Evolutionary conservation across 805 yeast genomes (phyloP).

Genomic region (Deakozyma indianensis): DNA sequence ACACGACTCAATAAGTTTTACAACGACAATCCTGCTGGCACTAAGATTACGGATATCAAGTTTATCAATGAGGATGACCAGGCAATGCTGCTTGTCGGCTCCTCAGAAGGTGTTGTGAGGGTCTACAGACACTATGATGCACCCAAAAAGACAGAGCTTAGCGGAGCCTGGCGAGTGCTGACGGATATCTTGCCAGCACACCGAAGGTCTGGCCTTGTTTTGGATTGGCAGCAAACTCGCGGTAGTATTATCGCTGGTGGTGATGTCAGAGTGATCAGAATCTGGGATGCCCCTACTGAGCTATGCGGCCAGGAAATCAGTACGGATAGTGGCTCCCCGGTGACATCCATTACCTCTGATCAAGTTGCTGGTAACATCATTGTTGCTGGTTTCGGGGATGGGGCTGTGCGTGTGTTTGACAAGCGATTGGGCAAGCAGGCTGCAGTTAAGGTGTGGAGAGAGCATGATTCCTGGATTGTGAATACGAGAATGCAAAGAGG

Average conservation of each 20-base stretch:
- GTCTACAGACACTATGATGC: conserved; percentile 67
- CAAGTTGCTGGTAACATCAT: conserved; percentile 88
- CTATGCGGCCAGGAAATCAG: conserved; percentile 77
- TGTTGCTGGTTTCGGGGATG: conserved; percentile 87
- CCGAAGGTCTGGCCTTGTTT: conserved; percentile 64
- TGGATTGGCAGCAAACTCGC: conserved; percentile 95
- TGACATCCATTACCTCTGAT: conserved; percentile 82
- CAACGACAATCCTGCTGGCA: conserved; percentile 76
- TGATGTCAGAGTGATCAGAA: conserved; percentile 77
- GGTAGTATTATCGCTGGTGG: conserved; percentile 89
- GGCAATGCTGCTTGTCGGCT: conserved; percentile 73
- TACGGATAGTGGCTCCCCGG: conserved; percentile 77
- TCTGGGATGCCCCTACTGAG: conserved; percentile 97
- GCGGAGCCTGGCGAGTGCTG: conserved; percentile 86
- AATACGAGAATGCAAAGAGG: conserved; percentile 95
- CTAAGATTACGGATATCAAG: conserved; percentile 74
- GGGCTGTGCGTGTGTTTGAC: conserved; percentile 79
- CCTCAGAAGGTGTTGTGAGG: conserved; percentile 88
- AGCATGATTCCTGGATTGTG: conserved; percentile 41
- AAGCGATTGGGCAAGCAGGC: conserved; percentile 73
- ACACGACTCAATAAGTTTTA: conserved; percentile 53
- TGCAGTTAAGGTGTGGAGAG: conserved; percentile 71
- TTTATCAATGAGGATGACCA: conserved; percentile 85
- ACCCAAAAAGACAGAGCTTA: conserved; percentile 38
- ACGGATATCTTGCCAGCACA: conserved; percentile 74